Percentiles rank a stretch among this genome's conserved stretches.
phyloP scores from a whole-genome alignment of 306 rosid genomes.

The Geum urbanum region DNA sequence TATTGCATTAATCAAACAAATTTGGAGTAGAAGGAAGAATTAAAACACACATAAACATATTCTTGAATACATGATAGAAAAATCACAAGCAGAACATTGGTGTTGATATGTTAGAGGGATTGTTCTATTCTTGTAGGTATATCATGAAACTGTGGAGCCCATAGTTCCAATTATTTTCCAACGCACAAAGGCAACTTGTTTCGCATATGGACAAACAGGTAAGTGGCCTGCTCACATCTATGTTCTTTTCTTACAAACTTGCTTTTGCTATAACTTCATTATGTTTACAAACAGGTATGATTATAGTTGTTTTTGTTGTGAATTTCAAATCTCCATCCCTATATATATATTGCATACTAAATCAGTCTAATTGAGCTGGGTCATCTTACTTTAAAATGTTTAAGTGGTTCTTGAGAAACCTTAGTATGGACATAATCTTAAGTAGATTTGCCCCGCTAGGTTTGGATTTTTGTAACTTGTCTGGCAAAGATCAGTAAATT shows the following conservation, averaged over 20 bases:
- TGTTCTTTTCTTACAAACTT: constrained; percentile 20
- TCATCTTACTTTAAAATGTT: not conserved
- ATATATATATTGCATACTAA: not conserved
- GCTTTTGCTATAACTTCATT: constrained; percentile 1
- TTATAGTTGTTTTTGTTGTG: not conserved
- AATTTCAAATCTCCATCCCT: not conserved
- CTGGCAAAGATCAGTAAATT: not conserved
- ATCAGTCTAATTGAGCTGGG: not conserved
- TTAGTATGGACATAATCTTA: not conserved
- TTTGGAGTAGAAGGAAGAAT: constrained; percentile 9
- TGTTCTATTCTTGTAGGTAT: constrained; percentile 49
- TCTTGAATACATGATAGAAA: not conserved
- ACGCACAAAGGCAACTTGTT: constrained; percentile 97
- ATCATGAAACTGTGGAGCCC: constrained; percentile 97
- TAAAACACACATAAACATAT: not conserved
- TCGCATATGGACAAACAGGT: constrained; percentile 99
- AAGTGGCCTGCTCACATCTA: constrained; percentile 25
- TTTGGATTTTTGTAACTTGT: not conserved
- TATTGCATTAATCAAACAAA: not conserved
- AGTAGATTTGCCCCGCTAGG: not conserved
- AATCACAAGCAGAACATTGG: not conserved
- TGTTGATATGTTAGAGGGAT: constrained; percentile 14
- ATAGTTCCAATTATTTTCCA: constrained; percentile 96
- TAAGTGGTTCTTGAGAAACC: not conserved
- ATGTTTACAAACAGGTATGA: constrained; percentile 5